Evolutionary conservation across 345 rosid species (phyloP).

Genomic region (Capsella bursapastoris): DNA sequence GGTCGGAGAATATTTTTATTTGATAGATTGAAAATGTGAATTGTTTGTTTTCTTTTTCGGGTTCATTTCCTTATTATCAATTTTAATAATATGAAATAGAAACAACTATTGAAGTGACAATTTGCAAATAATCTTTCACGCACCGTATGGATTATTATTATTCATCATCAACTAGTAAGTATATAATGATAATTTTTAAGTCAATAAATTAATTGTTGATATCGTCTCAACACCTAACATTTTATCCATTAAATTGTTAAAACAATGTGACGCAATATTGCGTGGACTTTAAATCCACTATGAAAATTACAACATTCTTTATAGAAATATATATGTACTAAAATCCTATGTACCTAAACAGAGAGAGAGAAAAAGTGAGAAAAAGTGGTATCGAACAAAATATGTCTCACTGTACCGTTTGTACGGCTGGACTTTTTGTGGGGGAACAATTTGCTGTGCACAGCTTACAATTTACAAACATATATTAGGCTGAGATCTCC

Average conservation of each 20-base stretch:
- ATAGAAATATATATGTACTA: too few species aligned
- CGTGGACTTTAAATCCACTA: conserved; percentile 4
- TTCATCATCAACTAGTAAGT: neutral
- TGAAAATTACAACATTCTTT: neutral
- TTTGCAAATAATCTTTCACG: neutral
- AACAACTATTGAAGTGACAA: neutral
- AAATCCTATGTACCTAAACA: too few species aligned
- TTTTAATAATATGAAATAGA: neutral
- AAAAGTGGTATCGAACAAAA: neutral
- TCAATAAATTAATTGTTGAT: conserved; percentile 4
- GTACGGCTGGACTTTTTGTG: conserved; percentile 40
- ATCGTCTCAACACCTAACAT: conserved; percentile 12
- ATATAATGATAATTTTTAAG: neutral
- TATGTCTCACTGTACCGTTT: conserved; percentile 13
- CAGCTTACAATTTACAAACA: conserved; percentile 17
- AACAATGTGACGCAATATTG: neutral
- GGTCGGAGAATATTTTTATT: conserved; percentile 12
- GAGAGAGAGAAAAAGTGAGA: neutral
- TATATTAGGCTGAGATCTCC: conserved; percentile 13
- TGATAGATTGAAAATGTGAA: neutral
- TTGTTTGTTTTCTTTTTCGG: neutral
- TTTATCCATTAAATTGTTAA: neutral
- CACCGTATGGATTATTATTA: conserved; percentile 16
- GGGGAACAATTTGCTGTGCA: conserved; percentile 29
- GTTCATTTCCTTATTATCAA: neutral